Evolutionary conservation across 345 rosid genomes (phyloP).

Genomic region (Aquilaria malaccensis): DNA sequence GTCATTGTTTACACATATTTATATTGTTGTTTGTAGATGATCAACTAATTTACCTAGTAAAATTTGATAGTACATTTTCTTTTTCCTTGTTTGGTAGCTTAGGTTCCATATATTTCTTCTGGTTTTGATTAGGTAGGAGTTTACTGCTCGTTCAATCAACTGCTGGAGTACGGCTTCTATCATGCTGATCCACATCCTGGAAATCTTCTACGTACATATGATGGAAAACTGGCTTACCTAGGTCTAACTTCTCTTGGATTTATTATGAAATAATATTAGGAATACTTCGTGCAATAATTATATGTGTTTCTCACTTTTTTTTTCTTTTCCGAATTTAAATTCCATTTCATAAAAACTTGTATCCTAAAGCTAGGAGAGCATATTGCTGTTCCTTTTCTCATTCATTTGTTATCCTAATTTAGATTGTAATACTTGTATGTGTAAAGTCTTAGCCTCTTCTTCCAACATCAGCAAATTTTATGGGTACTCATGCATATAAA

Average conservation of each 20-base stretch:
- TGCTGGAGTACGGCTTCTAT: conserved; percentile 86
- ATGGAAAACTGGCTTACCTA: conserved; percentile 89
- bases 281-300: no score
- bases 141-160: conserved; percentile 93
- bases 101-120: conserved; percentile 11
- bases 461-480: no score
- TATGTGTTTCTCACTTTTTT: conserved; percentile 1
- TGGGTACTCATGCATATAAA: no score
- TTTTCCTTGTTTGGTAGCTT: no score
- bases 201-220: conserved; percentile 77
- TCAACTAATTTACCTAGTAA: neutral
- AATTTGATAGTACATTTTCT: neutral
- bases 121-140: conserved; percentile 66
- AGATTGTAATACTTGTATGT: no score
- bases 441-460: no score
- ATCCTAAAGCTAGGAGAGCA: no score
- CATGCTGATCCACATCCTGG: conserved; percentile 99
- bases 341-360: neutral
- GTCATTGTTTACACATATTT: conserved; percentile 23
- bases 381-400: no score
- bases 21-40: conserved; percentile 7
- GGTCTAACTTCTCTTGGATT: conserved; percentile 34
- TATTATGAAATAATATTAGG: neutral
- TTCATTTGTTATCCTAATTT: no score
- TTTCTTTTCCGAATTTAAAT: neutral